Conservation (phyloP, 2,329 filamentous ascomycete species). For the Byssochlamys sp. region DNA sequence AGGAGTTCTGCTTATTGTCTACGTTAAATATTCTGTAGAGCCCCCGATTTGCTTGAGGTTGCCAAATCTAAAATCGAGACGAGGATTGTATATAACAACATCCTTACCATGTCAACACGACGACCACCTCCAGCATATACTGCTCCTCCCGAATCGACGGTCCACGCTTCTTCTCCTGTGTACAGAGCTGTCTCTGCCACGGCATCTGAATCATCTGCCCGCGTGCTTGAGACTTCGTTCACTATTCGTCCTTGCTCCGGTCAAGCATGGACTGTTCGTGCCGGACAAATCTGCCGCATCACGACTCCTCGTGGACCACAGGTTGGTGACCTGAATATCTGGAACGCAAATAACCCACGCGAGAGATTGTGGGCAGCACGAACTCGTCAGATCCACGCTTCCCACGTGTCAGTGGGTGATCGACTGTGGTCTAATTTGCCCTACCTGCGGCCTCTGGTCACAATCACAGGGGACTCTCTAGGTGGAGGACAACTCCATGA, state of each 20-base stretch:
- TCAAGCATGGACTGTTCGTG: conserved; percentile 60
- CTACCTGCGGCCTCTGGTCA: conserved; percentile 64
- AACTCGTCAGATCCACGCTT: conserved; percentile 67
- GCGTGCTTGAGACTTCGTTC: conserved; percentile 38
- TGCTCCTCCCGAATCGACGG: conserved; percentile 24
- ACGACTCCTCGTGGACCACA: conserved; percentile 69
- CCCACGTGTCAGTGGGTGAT: conserved; percentile 62
- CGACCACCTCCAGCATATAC: conserved; percentile 32
- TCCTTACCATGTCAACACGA: conserved; percentile 11
- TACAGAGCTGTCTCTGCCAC: conserved; percentile 30
- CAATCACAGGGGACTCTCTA: conserved; percentile 61
- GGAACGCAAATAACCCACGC: conserved; percentile 64
- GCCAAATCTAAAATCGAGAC: neutral
- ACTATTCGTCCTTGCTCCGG: conserved; percentile 65
- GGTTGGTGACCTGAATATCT: conserved; percentile 76
- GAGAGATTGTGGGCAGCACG: conserved; percentile 75
- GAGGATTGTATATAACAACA: neutral
- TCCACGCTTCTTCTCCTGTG: conserved; percentile 27
- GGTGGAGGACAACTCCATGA: conserved; percentile 28
- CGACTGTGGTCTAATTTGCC: conserved; percentile 69
- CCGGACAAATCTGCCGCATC: conserved; percentile 60
- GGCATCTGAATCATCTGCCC: conserved; percentile 19
- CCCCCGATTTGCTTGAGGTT: neutral
- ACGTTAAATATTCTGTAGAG: neutral
- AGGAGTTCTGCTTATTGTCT: neutral